Base-by-base conservation (phyloP, 306 rosid species). In the Nissolia schottii region DNA sequence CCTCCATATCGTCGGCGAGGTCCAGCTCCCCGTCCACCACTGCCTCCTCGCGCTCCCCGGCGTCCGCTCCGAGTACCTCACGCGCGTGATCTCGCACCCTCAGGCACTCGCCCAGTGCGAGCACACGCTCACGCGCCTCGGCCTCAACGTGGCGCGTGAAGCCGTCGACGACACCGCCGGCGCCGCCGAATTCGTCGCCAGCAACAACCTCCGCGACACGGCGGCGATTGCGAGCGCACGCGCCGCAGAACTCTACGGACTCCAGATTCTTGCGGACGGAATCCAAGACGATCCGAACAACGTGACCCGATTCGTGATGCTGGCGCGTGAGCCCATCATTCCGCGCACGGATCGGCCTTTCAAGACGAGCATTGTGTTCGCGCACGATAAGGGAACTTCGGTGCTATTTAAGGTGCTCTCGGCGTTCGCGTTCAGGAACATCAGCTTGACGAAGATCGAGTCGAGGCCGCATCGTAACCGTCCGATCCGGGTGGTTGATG, bases 101-200 rank as follows among this genome's bases (percentile, higher is more conserved):
- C 98, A 94, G 56, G 98, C 98, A 9, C 74, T 94, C 0, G 85
- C 98, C 0, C 98, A 94, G 80, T 94, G 98, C 87, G 97, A 94
- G 37, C 83, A 77, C 73, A 83, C 96, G 0, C 80, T 94, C 19
- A 94, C 97, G 11, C 87, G 87, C 0, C 82, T 94, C 24, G 98
- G 97, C 55, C 92, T 94, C 77, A 87, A 79, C 83, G 97, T 91
- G 4, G 81, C 87, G 2, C 97, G 98, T 4, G 97, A 94, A 32
- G 98, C 97, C 8, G 97, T 94, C 1, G 98, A 94, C 59, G 98
- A 94, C 10, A 94, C 98, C 0, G 98, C 98, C 49, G 98, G 97
- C 3, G 98, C 97, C 0, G 98, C 97, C 0, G 97, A 94, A 22
- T 94, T 57, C 58, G 83, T 94, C 8, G 95, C 97, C 0, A 20